These are phyloP conservation scores for Phialophora chinensis DNA, from an alignment of 2,329 filamentous ascomycete species.

Conservation along the genomic window DNA sequence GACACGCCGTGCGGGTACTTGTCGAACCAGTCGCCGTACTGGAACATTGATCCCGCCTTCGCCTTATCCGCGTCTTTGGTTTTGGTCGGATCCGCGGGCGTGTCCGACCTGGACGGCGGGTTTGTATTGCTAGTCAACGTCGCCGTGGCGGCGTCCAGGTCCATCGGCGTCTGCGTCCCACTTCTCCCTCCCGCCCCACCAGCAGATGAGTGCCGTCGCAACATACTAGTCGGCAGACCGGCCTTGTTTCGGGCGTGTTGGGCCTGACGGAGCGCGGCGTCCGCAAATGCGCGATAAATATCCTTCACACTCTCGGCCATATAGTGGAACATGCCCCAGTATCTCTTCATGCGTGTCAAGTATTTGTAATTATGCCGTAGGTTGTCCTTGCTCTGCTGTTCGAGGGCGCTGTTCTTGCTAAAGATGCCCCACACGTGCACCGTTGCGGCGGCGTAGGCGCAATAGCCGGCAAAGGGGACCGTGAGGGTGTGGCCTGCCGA, in stretches of 20 bases:
- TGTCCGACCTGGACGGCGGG: constrained; percentile 29
- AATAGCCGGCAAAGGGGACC: constrained; percentile 93
- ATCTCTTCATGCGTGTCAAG: constrained; percentile 91
- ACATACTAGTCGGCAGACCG: neutral
- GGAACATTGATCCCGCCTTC: constrained; percentile 63
- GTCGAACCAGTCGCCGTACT: constrained; percentile 98
- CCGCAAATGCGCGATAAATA: constrained; percentile 82
- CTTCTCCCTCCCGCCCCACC: constrained; percentile 3
- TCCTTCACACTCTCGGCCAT: constrained; percentile 92
- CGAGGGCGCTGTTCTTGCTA: constrained; percentile 77
- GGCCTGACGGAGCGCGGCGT: constrained; percentile 61
- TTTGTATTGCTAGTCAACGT: constrained; percentile 21
- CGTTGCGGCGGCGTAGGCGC: constrained; percentile 88
- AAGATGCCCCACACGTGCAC: constrained; percentile 95
- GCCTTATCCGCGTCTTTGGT: constrained; percentile 11
- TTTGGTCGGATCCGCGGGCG: constrained; percentile 23
- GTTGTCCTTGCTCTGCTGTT: constrained; percentile 80
- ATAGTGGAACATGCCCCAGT: constrained; percentile 98
- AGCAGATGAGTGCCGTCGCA: constrained; percentile 22
- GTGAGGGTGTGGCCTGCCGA: constrained; percentile 79
- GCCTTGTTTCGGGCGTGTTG: constrained; percentile 3
- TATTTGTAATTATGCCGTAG: constrained; percentile 88
- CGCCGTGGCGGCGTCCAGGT: constrained; percentile 25
- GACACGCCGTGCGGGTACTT: constrained; percentile 91
- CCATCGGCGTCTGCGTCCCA: constrained; percentile 29